phyloP scores from a whole-genome alignment of 768 basidiomycete genomes.

The Tulasnella sp. region DNA sequence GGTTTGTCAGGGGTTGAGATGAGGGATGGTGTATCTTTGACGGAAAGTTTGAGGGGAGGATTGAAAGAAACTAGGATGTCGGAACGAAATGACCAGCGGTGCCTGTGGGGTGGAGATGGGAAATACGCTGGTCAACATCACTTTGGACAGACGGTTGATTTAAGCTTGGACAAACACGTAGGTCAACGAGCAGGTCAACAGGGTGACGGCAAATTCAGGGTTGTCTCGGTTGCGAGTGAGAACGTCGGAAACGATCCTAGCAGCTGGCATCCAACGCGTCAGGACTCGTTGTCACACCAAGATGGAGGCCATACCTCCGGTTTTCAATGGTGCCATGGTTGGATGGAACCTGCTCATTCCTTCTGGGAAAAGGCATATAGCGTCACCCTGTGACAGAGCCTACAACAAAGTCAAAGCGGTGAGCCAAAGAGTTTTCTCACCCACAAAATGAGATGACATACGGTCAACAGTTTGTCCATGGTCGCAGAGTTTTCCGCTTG shows the following conservation, averaged over 20 bases:
- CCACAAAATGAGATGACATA: constrained; percentile 26
- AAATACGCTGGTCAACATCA: constrained; percentile 13
- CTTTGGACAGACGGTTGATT: background rate
- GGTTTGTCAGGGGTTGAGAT: background rate
- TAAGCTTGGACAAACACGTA: constrained; percentile 51
- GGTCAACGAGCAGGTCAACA: constrained; percentile 73
- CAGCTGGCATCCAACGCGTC: constrained; percentile 40
- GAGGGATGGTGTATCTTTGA: constrained; percentile 21
- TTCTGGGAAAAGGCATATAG: constrained; percentile 79
- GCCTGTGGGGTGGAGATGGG: constrained; percentile 45
- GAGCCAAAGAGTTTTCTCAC: background rate
- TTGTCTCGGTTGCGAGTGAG: constrained; percentile 60
- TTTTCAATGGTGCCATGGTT: constrained; percentile 78
- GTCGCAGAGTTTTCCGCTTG: constrained; percentile 55
- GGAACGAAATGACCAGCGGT: constrained; percentile 78
- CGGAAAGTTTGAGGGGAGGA: constrained; percentile 27
- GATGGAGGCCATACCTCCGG: constrained; percentile 49
- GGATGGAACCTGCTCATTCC: constrained; percentile 81
- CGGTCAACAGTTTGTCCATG: constrained; percentile 64
- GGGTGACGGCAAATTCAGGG: constrained; percentile 60
- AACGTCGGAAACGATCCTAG: constrained; percentile 71
- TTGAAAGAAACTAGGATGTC: constrained; percentile 60
- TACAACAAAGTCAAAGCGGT: constrained; percentile 29
- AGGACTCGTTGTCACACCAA: background rate
- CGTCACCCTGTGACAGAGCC: constrained; percentile 70